Percentiles rank a stretch among this genome's conserved stretches.
These are phyloP conservation scores for Syncephalastrum racemosum DNA, from an alignment of 371 early-diverging fungal genomes.

Conservation along the genomic window DNA sequence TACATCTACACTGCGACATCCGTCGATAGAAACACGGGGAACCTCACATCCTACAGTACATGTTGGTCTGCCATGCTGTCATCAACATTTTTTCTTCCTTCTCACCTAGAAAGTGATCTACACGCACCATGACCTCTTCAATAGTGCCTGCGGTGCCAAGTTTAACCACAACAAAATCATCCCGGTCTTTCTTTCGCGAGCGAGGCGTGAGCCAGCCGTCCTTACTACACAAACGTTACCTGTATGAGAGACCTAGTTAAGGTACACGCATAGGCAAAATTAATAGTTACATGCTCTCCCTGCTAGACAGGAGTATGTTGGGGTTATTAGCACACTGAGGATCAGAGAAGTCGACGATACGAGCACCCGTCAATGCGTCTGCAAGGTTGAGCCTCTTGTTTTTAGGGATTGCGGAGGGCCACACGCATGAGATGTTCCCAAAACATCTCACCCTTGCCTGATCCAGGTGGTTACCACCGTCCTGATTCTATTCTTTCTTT, in stretches of 20 bases:
- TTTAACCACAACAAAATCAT: conserved; percentile 68
- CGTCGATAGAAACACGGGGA: conserved; percentile 26
- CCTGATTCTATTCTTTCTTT: background rate
- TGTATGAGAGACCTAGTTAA: background rate
- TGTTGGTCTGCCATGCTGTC: no score
- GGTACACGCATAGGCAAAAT: background rate
- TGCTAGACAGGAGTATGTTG: conserved; percentile 66
- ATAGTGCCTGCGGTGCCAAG: conserved; percentile 68
- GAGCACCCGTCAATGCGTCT: conserved; percentile 69
- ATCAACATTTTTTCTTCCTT: background rate
- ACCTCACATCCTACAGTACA: conserved; percentile 9
- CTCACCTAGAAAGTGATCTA: conserved; percentile 75
- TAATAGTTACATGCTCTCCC: conserved; percentile 30
- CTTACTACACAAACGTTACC: conserved; percentile 23
- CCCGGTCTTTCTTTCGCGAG: conserved; percentile 51
- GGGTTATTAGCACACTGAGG: conserved; percentile 64
- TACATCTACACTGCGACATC: conserved; percentile 27
- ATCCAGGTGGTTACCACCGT: background rate
- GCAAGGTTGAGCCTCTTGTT: conserved; percentile 61
- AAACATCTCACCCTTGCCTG: conserved; percentile 75
- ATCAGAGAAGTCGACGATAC: conserved; percentile 68
- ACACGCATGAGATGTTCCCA: conserved; percentile 65
- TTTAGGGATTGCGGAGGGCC: conserved; percentile 15
- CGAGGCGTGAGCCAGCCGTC: conserved; percentile 78
- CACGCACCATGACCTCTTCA: conserved; percentile 68